phyloP scores from a whole-genome alignment of 495 filamentous ascomycete species.

The Hypoxylon crocopeplum region DNA sequence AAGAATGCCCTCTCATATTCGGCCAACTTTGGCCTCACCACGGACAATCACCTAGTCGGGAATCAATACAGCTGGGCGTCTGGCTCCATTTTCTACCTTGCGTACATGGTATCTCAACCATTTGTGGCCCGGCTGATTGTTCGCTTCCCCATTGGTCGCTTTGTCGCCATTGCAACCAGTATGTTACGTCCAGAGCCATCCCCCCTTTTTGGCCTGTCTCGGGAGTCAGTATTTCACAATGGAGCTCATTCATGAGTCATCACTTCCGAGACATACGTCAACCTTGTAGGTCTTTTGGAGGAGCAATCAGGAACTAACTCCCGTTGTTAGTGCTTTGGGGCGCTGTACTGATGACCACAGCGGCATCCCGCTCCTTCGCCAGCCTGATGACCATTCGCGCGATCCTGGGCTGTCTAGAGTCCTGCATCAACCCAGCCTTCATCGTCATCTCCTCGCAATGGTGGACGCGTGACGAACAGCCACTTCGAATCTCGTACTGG shows the following conservation, averaged over 20 bases:
- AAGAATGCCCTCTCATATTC: slow-evolving; percentile 64
- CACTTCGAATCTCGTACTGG: slow-evolving; percentile 55
- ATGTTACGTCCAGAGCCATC: too few species aligned
- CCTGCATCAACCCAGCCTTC: slow-evolving; percentile 56
- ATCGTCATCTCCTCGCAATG: slow-evolving; percentile 58
- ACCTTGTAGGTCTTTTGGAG: too few species aligned
- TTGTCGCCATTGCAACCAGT: slow-evolving; percentile 51
- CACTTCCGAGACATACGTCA: too few species aligned
- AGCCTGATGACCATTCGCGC: slow-evolving; percentile 53
- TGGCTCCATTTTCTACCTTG: slow-evolving; percentile 59
- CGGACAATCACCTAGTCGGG: slow-evolving; percentile 43
- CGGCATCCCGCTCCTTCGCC: slow-evolving; percentile 47
- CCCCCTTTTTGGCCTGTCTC: too few species aligned
- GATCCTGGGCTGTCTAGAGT: slow-evolving; percentile 58
- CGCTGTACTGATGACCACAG: slow-evolving; percentile 48
- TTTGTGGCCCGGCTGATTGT: slow-evolving; percentile 66
- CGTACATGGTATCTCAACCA: slow-evolving; percentile 60
- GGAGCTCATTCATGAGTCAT: too few species aligned
- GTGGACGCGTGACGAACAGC: slow-evolving; percentile 60
- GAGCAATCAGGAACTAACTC: too few species aligned
- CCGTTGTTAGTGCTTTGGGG: slow-evolving; percentile 58
- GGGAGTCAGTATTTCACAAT: too few species aligned
- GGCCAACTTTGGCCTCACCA: slow-evolving; percentile 25
- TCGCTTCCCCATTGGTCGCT: slow-evolving; percentile 65
- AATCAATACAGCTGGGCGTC: slow-evolving; percentile 62